Evolutionary conservation across 805 yeast species (phyloP), one percentile per base, ranked within the genome.

Genomic region (Phaffomyces antillensis): DNA sequence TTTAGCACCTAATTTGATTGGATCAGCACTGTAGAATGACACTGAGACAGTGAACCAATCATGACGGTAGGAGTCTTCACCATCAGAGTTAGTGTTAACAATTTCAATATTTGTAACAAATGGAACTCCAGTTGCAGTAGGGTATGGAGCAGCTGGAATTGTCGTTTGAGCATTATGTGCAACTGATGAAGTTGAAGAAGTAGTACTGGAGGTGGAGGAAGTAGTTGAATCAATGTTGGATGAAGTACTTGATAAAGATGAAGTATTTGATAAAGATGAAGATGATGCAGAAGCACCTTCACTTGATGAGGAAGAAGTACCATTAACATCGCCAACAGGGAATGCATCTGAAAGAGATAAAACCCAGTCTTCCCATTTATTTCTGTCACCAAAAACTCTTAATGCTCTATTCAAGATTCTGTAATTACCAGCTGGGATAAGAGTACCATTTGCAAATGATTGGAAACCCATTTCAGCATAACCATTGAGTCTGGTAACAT

Each of bases 271-370:
- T 32, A 3, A 17, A n/a, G 34, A n/a, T 7, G 17, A 9, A 5
- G 34, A 32, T 5, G 42, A 50, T 71, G 83, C 58, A 73, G 77
- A 62, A 71, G 1, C 37, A 23, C 28, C 23, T 13, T 11, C 20
- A 15, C 26, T 36, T 12, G 43, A 44, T 26, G 40, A 30, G 9
- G 40, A 13, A 10, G 37, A n/a, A 5, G 42, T 35, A 32, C 18
- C 41, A 13, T 20, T 24, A 4, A 37, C 16, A 18, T 31, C 36
- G 33, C 39, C 41, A 32, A 43, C 30, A 10, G 11, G 28, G 24
- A 49, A 47, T 1, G 46, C 40, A 34, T 44, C 48, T 7, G 50
- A 38, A 4, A 47, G 16, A 34, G 9, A 20, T 20, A 42, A n/a
- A 25, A 40, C 37, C 52, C 52, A 49, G 33, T 49, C 52, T 2